Conservation (phyloP, 805 yeast genomes). For the Kuraishia ogatae region DNA sequence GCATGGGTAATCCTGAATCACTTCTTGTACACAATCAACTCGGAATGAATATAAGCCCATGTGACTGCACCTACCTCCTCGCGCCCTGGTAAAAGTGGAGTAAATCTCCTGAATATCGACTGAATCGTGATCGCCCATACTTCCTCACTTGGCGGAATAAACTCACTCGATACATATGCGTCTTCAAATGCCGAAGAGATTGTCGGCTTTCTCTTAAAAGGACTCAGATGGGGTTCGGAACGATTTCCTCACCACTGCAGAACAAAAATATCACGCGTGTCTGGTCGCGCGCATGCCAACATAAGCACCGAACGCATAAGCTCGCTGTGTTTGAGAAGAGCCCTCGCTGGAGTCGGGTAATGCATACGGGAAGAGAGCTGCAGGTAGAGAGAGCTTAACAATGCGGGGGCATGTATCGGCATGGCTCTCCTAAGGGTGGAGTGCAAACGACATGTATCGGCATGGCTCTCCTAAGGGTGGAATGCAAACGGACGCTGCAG, state of each 20-base stretch:
- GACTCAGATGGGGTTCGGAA: neutral
- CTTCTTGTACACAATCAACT: too few relatives aligned
- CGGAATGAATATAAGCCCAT: too few relatives aligned
- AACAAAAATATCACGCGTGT: neutral
- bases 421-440: too few relatives aligned
- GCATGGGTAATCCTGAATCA: too few relatives aligned
- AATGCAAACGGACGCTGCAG: neutral
- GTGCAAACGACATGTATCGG: too few relatives aligned
- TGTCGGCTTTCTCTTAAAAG: neutral
- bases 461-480: too few relatives aligned
- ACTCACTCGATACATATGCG: too few relatives aligned
- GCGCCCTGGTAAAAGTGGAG: neutral
- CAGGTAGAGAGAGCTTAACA: neutral
- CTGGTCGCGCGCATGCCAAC: neutral
- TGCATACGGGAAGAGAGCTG: neutral
- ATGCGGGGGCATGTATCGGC: too few relatives aligned
- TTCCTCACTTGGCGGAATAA: neutral
- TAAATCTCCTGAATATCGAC: conserved; percentile 1
- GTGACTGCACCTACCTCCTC: neutral
- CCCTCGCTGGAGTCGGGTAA: neutral
- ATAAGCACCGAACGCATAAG: neutral
- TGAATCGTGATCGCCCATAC: neutral
- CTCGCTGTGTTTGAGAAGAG: neutral
- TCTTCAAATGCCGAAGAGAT: neutral
- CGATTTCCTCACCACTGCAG: neutral